Percentiles rank a stretch among this genome's conserved stretches.
phyloP scores from a whole-genome alignment of 345 rosid genomes.

The Brassica rapa region DNA sequence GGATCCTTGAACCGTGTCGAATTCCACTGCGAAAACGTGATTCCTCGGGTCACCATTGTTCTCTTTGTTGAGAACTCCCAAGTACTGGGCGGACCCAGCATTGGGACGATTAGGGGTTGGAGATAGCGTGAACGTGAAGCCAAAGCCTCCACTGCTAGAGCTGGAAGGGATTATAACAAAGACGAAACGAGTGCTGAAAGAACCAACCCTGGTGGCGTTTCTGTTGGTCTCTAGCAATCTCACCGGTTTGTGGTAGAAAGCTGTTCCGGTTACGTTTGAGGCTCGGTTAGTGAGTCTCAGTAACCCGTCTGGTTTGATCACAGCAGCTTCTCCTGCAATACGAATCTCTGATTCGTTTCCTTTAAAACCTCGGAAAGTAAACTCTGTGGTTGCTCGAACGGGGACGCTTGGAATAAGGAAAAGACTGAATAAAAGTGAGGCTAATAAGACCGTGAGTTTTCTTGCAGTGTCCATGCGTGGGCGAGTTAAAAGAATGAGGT shows the following conservation, averaged over 20 bases:
- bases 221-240: constrained; percentile 3
- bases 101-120: constrained; percentile 45
- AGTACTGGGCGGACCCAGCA: constrained; percentile 43
- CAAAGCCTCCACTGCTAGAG: constrained; percentile 53
- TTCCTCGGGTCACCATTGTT: constrained; percentile 37
- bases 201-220: constrained; percentile 28
- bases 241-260: constrained; percentile 35
- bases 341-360: constrained; percentile 16
- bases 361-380: constrained; percentile 31
- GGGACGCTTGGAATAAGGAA: constrained; percentile 10
- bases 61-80: constrained; percentile 52
- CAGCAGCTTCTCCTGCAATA: constrained; percentile 2
- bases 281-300: constrained; percentile 35
- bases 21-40: constrained; percentile 59
- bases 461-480: neutral
- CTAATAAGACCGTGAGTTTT: neutral
- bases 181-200: constrained; percentile 59
- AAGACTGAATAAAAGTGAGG: constrained; percentile 13
- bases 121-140: constrained; percentile 58
- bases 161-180: constrained; percentile 45
- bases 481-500: neutral
- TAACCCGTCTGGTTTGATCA: constrained; percentile 25
- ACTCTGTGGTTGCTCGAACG: constrained; percentile 19
- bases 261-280: constrained; percentile 17
- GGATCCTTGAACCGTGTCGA: constrained; percentile 58